phyloP scores from a whole-genome alignment of 768 basidiomycete genomes.

The Leccinum uliginosum region DNA sequence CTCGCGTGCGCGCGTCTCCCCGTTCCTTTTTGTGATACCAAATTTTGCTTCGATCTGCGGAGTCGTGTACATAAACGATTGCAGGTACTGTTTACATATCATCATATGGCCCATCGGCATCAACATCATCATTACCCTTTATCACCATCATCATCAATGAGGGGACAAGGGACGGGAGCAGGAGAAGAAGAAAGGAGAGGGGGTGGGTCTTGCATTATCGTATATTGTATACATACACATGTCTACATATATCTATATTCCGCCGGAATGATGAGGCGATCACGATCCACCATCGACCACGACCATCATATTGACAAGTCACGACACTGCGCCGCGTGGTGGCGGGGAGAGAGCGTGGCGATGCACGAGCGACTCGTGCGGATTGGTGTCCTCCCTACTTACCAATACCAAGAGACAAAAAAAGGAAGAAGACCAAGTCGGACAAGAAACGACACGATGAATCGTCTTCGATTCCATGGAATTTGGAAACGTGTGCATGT shows the following conservation, averaged over 20 bases:
- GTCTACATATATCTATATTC: neutral
- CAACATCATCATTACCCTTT: neutral
- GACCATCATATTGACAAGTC: neutral
- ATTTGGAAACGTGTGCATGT: conserved; percentile 17
- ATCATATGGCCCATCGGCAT: neutral
- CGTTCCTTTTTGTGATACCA: neutral
- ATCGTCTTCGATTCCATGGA: conserved; percentile 5
- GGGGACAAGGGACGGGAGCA: neutral
- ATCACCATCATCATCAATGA: conserved; percentile 9
- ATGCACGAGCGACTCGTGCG: neutral
- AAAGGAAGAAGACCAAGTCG: neutral
- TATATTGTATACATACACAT: neutral
- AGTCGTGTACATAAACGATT: conserved; percentile 10
- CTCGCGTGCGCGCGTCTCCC: neutral
- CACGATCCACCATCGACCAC: conserved; percentile 3
- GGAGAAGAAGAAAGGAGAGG: neutral
- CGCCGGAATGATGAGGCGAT: neutral
- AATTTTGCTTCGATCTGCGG: conserved; percentile 25
- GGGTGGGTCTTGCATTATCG: neutral
- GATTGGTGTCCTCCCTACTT: neutral
- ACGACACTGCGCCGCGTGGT: neutral
- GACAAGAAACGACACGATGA: neutral
- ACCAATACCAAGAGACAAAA: neutral
- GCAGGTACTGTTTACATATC: neutral
- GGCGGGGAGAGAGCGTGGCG: neutral